phyloP scores from a whole-genome alignment of 140 eudicot species.

The Anethum foeniculum region DNA sequence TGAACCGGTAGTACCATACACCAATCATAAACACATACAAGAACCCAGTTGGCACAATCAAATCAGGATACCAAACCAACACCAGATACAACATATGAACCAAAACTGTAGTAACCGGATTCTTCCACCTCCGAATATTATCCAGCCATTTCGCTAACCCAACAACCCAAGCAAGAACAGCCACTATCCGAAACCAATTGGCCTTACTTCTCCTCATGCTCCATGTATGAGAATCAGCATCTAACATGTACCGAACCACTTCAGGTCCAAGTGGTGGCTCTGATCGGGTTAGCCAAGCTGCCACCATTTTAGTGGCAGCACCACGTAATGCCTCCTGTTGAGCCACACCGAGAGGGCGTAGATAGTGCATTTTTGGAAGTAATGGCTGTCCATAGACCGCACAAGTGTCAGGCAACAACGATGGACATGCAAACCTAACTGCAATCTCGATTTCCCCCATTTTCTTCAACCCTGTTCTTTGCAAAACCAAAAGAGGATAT shows the following conservation, averaged over 20 bases:
- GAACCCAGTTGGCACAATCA: conserved; percentile 85
- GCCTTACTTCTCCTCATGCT: conserved; percentile 96
- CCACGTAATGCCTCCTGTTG: conserved; percentile 97
- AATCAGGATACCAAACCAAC: conserved; percentile 92
- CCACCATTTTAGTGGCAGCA: conserved; percentile 92
- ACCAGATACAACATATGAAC: conserved; percentile 86
- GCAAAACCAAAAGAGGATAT: conserved; percentile 70
- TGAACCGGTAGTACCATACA: conserved; percentile 84
- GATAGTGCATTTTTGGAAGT: conserved; percentile 89
- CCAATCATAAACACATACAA: conserved; percentile 79
- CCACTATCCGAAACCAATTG: conserved; percentile 93
- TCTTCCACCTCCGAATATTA: conserved; percentile 77
- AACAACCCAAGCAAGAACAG: conserved; percentile 90
- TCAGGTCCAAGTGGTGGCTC: conserved; percentile 97
- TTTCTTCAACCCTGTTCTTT: conserved; percentile 75
- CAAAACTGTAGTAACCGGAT: conserved; percentile 74
- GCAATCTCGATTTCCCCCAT: conserved; percentile 98
- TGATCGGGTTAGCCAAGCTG: conserved; percentile 84
- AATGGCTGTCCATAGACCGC: conserved; percentile 79
- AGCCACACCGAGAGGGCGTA: conserved; percentile 95
- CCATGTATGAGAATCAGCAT: conserved; percentile 92
- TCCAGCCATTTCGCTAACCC: conserved; percentile 96
- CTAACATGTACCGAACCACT: conserved; percentile 84
- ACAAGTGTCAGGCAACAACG: conserved; percentile 78
- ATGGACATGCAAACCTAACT: conserved; percentile 79